Conservation (phyloP, 2,329 filamentous ascomycete genomes). For the Aurifilum marmelostoma region DNA sequence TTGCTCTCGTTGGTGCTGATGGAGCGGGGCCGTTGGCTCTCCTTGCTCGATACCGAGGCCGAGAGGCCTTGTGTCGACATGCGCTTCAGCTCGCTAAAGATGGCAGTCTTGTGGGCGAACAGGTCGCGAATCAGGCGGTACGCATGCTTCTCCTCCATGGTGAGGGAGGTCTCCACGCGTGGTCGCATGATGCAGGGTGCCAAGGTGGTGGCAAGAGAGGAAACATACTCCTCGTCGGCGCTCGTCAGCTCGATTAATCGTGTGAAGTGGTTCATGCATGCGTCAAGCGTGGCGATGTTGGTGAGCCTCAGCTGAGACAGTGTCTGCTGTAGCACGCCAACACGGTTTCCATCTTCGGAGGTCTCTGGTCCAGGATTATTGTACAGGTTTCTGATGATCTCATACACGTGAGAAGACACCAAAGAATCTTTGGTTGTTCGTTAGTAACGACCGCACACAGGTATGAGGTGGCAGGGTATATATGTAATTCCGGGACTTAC, state of each 20-base stretch:
- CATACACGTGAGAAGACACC: conserved; percentile 96
- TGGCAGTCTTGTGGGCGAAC: conserved; percentile 90
- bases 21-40: conserved; percentile 71
- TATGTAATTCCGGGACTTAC: conserved; percentile 55
- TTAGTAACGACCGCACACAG: conserved; percentile 34
- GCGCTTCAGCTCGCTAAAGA: conserved; percentile 95
- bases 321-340: conserved; percentile 93
- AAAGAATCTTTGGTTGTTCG: conserved; percentile 75
- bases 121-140: conserved; percentile 90
- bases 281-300: conserved; percentile 98
- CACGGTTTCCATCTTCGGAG: conserved; percentile 77
- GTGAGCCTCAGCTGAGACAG: conserved; percentile 91
- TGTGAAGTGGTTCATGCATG: conserved; percentile 97
- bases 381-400: conserved; percentile 98
- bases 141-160: conserved; percentile 92
- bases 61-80: conserved; percentile 73
- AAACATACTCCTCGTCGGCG: conserved; percentile 84
- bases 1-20: conserved; percentile 96
- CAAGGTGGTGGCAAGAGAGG: conserved; percentile 72
- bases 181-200: conserved; percentile 89
- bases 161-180: conserved; percentile 83
- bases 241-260: conserved; percentile 95
- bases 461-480: neutral
- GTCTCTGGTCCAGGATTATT: conserved; percentile 63
- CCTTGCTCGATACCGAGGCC: conserved; percentile 37